Evolutionary conservation across 768 basidiomycete genomes (phyloP).

Genomic region (Kwoniella sp.): DNA sequence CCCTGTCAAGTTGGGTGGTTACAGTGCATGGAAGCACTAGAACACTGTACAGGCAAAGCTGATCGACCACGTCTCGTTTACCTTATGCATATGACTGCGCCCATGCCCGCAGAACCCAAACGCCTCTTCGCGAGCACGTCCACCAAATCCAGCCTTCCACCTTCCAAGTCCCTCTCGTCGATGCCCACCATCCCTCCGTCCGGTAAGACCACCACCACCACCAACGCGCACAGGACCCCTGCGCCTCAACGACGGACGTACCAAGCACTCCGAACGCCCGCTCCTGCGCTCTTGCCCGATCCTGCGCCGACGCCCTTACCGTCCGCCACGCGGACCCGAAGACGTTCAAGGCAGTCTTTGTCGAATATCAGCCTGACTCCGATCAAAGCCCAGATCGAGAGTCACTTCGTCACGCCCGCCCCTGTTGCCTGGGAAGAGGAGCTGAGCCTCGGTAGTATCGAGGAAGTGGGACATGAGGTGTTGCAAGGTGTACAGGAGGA

Average conservation of each 20-base stretch:
- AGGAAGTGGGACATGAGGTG: constrained; percentile 20
- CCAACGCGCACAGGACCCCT: constrained; percentile 26
- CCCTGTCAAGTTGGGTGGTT: no score
- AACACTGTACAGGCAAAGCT: no score
- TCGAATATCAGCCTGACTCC: constrained; percentile 24
- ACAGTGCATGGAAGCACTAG: no score
- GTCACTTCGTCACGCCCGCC: constrained; percentile 36
- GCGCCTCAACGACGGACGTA: constrained; percentile 16
- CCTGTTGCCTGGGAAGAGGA: constrained; percentile 45
- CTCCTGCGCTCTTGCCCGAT: constrained; percentile 20
- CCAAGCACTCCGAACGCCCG: constrained; percentile 28
- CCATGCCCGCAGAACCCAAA: constrained; percentile 39
- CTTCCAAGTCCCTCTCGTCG: constrained; percentile 41
- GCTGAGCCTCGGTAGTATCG: constrained; percentile 33
- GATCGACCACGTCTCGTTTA: no score
- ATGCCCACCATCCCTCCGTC: constrained; percentile 30
- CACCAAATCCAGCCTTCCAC: constrained; percentile 27
- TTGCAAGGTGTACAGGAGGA: constrained; percentile 26
- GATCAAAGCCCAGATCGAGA: constrained; percentile 17
- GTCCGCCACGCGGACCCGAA: constrained; percentile 35
- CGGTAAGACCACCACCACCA: constrained; percentile 8
- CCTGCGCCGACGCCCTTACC: constrained; percentile 39
- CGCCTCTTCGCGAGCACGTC: constrained; percentile 39
- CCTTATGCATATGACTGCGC: neutral
- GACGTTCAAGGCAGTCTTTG: constrained; percentile 36